These are phyloP conservation scores for Pseudopithomyces maydicus DNA, from an alignment of 2,329 filamentous ascomycete species.

Conservation along the genomic window DNA sequence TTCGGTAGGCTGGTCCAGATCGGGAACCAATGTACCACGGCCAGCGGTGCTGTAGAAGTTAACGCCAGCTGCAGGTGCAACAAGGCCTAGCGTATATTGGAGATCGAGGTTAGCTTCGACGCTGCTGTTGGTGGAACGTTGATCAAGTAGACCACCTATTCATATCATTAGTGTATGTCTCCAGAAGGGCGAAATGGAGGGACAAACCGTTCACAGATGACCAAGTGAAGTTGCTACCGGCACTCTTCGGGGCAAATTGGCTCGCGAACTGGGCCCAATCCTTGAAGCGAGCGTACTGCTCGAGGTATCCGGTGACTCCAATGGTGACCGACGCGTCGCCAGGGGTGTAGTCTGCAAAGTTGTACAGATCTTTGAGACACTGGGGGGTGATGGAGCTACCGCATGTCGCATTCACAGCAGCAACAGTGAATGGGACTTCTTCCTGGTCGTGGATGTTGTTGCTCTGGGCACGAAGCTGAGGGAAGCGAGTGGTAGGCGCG, in stretches of 20 bases:
- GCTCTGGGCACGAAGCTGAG: constrained; percentile 52
- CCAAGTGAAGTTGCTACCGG: constrained; percentile 52
- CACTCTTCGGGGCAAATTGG: constrained; percentile 46
- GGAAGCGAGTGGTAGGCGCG: constrained; percentile 69
- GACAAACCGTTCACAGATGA: constrained; percentile 49
- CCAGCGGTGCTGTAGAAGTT: constrained; percentile 56
- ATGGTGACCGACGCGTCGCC: constrained; percentile 44
- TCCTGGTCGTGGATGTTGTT: constrained; percentile 41
- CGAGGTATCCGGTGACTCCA: constrained; percentile 54
- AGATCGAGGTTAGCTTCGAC: constrained; percentile 58
- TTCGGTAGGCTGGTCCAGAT: constrained; percentile 52
- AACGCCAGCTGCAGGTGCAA: constrained; percentile 47
- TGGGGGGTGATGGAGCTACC: constrained; percentile 51
- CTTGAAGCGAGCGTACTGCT: constrained; percentile 55
- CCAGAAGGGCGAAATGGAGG: not conserved
- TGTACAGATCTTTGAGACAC: constrained; percentile 55
- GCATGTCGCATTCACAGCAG: constrained; percentile 46
- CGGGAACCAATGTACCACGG: constrained; percentile 53
- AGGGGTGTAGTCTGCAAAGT: constrained; percentile 47
- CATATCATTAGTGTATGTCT: constrained; percentile 8
- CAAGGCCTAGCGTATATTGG: constrained; percentile 54
- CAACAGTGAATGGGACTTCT: constrained; percentile 21
- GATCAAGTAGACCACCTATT: constrained; percentile 36
- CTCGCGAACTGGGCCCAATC: constrained; percentile 51
- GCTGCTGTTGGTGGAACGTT: constrained; percentile 45